A percentile compares a stretch with the other conserved stretches of the same genome.
Conservation (phyloP, 2,329 filamentous ascomycete species). For the Purpureocillium takamizusanense region DNA sequence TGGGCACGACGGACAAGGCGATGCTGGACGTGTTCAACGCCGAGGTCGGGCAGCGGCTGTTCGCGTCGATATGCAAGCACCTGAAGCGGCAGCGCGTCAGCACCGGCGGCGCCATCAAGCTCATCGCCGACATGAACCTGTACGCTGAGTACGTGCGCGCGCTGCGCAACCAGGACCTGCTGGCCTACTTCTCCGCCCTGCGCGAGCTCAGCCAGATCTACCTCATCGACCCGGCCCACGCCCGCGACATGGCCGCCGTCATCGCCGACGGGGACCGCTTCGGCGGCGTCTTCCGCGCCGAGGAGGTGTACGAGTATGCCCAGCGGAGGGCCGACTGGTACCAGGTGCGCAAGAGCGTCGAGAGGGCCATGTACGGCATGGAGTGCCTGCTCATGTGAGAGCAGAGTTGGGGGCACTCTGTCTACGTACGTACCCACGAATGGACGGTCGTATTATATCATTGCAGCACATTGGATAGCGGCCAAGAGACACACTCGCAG, state of each 20-base stretch:
- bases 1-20: conserved; percentile 92
- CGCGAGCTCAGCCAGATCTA: conserved; percentile 93
- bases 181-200: conserved; percentile 85
- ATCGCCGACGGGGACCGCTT: conserved; percentile 90
- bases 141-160: conserved; percentile 80
- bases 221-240: conserved; percentile 72
- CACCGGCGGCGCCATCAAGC: conserved; percentile 77
- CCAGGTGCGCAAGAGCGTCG: conserved; percentile 75
- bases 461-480: no score
- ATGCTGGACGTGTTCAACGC: conserved; percentile 98
- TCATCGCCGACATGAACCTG: conserved; percentile 94
- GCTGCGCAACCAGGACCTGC: conserved; percentile 72
- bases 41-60: conserved; percentile 88
- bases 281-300: conserved; percentile 82
- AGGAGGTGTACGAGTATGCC: conserved; percentile 97
- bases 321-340: conserved; percentile 95
- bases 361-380: conserved; percentile 94
- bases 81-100: conserved; percentile 91
- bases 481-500: no score
- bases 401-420: neutral
- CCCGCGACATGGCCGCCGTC: conserved; percentile 89
- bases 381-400: conserved; percentile 77
- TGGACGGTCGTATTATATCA: no score
- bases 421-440: no score
- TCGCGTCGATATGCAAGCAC: conserved; percentile 90